Evolutionary conservation across 305 asterid genomes (phyloP).

Genomic region (Fraxinus sp.): DNA sequence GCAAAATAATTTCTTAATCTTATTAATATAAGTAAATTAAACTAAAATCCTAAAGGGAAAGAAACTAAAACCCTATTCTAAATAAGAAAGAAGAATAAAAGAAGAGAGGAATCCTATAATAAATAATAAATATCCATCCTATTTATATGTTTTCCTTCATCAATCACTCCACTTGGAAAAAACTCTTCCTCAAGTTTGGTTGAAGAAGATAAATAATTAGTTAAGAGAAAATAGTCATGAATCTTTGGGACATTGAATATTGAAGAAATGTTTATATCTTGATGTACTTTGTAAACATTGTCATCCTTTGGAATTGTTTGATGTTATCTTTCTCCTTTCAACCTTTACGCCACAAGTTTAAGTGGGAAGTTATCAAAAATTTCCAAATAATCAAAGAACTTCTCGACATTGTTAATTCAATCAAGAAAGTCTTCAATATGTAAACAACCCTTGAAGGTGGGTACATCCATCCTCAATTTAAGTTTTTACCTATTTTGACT

Average conservation of each 20-base stretch:
- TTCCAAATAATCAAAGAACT: neutral
- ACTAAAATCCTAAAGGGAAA: neutral
- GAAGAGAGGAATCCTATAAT: neutral
- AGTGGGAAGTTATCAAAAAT: neutral
- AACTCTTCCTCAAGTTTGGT: neutral
- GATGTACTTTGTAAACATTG: neutral
- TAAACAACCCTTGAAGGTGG: neutral
- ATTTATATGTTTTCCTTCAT: neutral
- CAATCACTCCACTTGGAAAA: neutral
- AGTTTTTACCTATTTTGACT: neutral
- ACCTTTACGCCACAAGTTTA: neutral
- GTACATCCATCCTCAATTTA: neutral
- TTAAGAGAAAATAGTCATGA: neutral
- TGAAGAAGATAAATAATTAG: neutral
- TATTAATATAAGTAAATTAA: neutral
- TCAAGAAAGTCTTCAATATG: neutral
- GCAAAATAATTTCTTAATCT: neutral
- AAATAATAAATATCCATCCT: neutral
- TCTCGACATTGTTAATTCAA: neutral
- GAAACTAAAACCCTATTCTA: neutral
- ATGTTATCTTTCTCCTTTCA: neutral
- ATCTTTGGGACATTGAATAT: neutral
- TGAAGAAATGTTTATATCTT: neutral
- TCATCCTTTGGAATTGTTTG: neutral
- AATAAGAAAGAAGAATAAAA: neutral